Evolutionary conservation across 2,329 filamentous ascomycete species (phyloP), one percentile per base, ranked within the genome.

Genomic region (Truncatella angustata): DNA sequence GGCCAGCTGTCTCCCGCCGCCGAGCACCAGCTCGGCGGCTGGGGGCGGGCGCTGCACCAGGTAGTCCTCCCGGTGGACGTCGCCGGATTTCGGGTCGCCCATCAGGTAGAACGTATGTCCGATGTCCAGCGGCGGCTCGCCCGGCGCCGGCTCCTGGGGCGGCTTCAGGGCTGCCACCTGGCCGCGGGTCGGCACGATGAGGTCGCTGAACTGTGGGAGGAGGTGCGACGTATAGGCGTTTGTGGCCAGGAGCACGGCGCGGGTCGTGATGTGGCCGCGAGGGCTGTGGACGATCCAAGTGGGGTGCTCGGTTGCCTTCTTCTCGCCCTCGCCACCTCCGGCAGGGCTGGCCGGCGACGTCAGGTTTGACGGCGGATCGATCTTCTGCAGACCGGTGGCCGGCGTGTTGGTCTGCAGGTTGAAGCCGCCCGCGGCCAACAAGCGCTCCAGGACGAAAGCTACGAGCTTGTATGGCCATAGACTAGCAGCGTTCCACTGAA

Each of bases 391-490:
- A 10, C 67, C 64, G 5, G 74, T 76, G 1, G 84, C 88, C 0
- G 87, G 81, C 14, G 88, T 92, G 53, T 79, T 82, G 5, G 88
- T 91, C 68, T 92, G 88, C 23, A 93, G 74, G 61, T 91, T 91
- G 62, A 91, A 84, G 65, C 69, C 2, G 67, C 66, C 16, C 74
- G 56, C 53, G 2, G 57, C 56, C 1, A 82, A 62, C 0, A 90
- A 76, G 7, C 73, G 68, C 63, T 89, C 82, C 1, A 96, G 71
- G 0, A 92, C 76, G 69, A 84, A 87, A 1, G 84, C 75, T 2
- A 96, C 85, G 16, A 95, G 80, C 70, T 94, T 95, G 69, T 95
- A 96, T 0, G 91, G 91, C 88, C 88, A 92, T 42, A 90, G 66
- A 59, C 83, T 84, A 0, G 85, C 88, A 0, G 89, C 88, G 37